Percentiles rank a stretch among this genome's conserved stretches.
Evolutionary conservation across 345 rosid genomes (phyloP).

Genomic region (Lumnitzera littorea): DNA sequence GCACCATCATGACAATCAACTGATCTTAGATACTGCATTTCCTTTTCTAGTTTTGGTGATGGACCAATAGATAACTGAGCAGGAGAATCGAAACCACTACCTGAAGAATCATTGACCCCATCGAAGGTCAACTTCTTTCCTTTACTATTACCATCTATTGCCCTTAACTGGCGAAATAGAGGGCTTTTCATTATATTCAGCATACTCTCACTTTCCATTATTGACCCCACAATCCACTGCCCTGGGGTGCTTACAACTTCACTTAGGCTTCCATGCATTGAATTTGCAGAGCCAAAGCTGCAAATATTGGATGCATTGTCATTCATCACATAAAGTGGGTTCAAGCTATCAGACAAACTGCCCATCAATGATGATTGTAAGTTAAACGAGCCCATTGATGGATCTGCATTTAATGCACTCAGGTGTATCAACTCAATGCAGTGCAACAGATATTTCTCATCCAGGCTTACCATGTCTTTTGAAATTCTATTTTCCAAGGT

Average conservation of each 20-base stretch:
- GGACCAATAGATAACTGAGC: conserved; percentile 25
- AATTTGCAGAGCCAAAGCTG: too few relatives aligned
- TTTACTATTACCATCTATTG: conserved; percentile 20
- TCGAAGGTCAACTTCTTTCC: conserved; percentile 12
- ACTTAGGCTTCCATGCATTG: too few relatives aligned
- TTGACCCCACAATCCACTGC: conserved; percentile 52
- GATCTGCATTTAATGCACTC: conserved; percentile 12
- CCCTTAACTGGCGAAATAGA: conserved; percentile 33
- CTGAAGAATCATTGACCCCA: conserved; percentile 30
- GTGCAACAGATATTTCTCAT: conserved; percentile 39
- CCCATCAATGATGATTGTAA: conserved; percentile 25
- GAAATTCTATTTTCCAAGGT: conserved; percentile 58
- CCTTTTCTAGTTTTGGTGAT: conserved; percentile 18
- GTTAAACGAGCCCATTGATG: conserved; percentile 36
- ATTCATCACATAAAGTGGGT: conserved; percentile 36
- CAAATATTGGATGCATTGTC: not conserved
- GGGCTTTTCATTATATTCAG: conserved; percentile 56
- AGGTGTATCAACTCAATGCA: too few relatives aligned
- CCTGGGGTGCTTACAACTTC: conserved; percentile 36
- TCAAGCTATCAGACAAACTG: conserved; percentile 38
- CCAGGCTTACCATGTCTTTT: conserved; percentile 58
- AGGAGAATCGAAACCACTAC: conserved; percentile 30
- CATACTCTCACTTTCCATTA: conserved; percentile 71
- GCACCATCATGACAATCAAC: conserved; percentile 12
- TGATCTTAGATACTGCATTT: conserved; percentile 9